Evolutionary conservation across 176 grass and related monocot genomes (phyloP).

Genomic region (Typha latifolia): DNA sequence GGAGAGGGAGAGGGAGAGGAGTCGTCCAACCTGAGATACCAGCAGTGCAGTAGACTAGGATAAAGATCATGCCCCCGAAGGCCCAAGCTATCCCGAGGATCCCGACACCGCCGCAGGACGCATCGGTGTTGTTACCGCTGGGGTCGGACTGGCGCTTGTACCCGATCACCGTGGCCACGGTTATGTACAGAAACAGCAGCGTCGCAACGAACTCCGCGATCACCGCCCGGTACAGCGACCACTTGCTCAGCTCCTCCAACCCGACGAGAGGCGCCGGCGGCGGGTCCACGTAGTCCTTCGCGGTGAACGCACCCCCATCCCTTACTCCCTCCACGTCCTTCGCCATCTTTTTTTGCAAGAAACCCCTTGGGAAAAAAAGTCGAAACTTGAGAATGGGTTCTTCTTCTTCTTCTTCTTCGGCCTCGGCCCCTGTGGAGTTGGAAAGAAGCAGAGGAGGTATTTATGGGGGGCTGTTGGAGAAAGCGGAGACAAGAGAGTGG

Average conservation of each 20-base stretch:
- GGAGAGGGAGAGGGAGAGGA: no score
- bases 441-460: no score
- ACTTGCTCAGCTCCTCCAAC: constrained; percentile 20
- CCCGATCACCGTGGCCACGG: constrained; percentile 30
- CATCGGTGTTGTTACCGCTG: not conserved
- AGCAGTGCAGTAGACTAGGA: constrained; percentile 4
- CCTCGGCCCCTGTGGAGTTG: no score
- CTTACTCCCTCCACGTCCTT: no score
- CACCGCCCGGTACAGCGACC: constrained; percentile 37
- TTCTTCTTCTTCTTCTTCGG: no score
- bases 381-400: no score
- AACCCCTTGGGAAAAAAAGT: no score
- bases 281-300: constrained; percentile 15
- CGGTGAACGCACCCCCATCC: no score
- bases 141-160: constrained; percentile 25
- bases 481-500: no score
- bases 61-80: constrained; percentile 35
- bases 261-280: constrained; percentile 19
- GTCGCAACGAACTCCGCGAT: constrained; percentile 48
- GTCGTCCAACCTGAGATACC: constrained; percentile 23
- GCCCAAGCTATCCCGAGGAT: constrained; percentile 38
- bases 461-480: no score
- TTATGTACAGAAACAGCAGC: constrained; percentile 42
- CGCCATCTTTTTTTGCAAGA: not conserved
- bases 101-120: constrained; percentile 29